These are phyloP conservation scores for Earliella scabrosa DNA, from an alignment of 1,284 basidiomycete genomes.

Conservation along the genomic window DNA sequence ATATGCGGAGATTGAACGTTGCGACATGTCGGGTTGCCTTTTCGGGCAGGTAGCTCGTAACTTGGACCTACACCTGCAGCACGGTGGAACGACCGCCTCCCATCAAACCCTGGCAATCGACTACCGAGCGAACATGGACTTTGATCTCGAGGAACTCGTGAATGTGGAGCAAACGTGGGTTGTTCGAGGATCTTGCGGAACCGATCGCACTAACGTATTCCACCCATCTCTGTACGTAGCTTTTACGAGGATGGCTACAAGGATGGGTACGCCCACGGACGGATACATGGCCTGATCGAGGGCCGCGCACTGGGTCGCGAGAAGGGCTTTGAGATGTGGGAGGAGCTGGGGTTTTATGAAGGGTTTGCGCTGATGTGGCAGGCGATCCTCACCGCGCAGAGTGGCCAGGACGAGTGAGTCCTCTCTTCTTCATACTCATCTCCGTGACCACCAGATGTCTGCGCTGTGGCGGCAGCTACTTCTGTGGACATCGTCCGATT, in stretches of 20 bases:
- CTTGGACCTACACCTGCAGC: constrained; percentile 20
- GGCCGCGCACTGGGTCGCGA: constrained; percentile 89
- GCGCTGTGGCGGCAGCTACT: too few relatives aligned
- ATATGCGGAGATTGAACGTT: constrained; percentile 8
- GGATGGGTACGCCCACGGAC: constrained; percentile 84
- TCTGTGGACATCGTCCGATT: too few relatives aligned
- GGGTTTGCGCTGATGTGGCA: constrained; percentile 82
- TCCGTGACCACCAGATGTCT: too few relatives aligned
- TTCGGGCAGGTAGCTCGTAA: constrained; percentile 3
- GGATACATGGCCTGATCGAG: constrained; percentile 89
- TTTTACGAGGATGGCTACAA: constrained; percentile 83
- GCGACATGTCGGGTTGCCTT: constrained; percentile 1
- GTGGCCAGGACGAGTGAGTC: constrained; percentile 50
- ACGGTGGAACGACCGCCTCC: background rate
- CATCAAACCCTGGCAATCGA: background rate
- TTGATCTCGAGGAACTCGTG: constrained; percentile 68
- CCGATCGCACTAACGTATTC: background rate
- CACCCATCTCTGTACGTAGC: constrained; percentile 48
- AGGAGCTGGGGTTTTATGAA: constrained; percentile 93
- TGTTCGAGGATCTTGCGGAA: background rate
- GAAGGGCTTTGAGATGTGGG: constrained; percentile 96
- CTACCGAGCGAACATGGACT: constrained; percentile 29
- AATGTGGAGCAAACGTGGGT: constrained; percentile 73
- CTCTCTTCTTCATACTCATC: background rate
- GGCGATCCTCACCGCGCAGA: constrained; percentile 46